phyloP scores from a whole-genome alignment of 495 filamentous ascomycete species.

The Penicillium simplicissimum region DNA sequence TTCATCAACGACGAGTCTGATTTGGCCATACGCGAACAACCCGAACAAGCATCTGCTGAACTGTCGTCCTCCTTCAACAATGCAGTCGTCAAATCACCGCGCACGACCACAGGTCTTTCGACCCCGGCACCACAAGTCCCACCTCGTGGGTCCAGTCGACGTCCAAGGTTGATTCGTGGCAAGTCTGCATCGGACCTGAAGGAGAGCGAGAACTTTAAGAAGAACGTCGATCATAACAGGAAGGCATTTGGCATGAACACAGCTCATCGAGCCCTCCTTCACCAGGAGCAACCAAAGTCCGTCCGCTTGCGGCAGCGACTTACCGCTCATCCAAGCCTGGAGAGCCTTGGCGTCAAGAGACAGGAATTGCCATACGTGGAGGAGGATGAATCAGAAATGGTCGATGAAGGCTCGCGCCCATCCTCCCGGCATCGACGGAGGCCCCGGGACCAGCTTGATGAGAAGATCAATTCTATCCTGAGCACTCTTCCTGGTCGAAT shows the following conservation, averaged over 20 bases:
- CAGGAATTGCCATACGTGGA: slow-evolving; percentile 30
- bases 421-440: slow-evolving; percentile 41
- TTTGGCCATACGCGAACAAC: slow-evolving; percentile 26
- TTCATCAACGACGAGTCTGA: slow-evolving; percentile 50
- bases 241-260: slow-evolving; percentile 21
- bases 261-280: slow-evolving; percentile 19
- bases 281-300: slow-evolving; percentile 29
- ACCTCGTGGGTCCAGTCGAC: slow-evolving; percentile 20
- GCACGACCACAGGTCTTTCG: slow-evolving; percentile 12
- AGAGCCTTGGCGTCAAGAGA: slow-evolving; percentile 38
- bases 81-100: slow-evolving; percentile 6
- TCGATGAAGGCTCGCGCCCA: slow-evolving; percentile 29
- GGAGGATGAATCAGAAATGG: slow-evolving; percentile 24
- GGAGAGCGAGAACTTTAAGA: slow-evolving; percentile 9
- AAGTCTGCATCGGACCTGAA: slow-evolving; percentile 26
- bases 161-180: slow-evolving; percentile 21
- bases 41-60: slow-evolving; percentile 5
- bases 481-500: slow-evolving; percentile 79
- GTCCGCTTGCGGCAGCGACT: slow-evolving; percentile 33
- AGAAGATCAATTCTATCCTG: slow-evolving; percentile 82
- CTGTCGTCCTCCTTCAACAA: not conserved
- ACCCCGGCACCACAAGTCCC: slow-evolving; percentile 15
- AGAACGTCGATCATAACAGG: slow-evolving; percentile 17
- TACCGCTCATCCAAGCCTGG: slow-evolving; percentile 41
- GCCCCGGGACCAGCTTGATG: slow-evolving; percentile 70